Evolutionary conservation across 169 alveolate genomes (phyloP), one percentile per base, ranked within the genome.

Genomic region (Cryptosporidium baileyi): DNA sequence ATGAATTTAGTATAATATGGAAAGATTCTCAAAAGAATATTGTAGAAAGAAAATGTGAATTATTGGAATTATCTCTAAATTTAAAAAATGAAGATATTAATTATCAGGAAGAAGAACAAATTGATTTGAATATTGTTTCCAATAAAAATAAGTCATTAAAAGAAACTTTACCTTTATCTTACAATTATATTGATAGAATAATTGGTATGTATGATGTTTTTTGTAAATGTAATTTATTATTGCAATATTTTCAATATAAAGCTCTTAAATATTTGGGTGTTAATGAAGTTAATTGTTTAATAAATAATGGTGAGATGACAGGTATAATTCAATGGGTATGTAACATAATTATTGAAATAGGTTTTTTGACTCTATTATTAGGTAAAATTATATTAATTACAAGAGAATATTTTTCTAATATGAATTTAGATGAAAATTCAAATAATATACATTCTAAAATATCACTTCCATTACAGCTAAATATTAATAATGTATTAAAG

Each of bases 301-400:
- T 17, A 17, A 38, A 24, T 13, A 30, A 38, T 49, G 67, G 74
- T 24, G 67, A 74, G 19, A 32, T 19, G 32, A 28, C 60, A 19
- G 85, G 85, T 32, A 57, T 57, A 13, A 74, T 74, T 11, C 65
- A 74, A 8, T 74, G 85, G 85, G 67, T 74, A 7, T 74, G 85
- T 43, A 51, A 40, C 11, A 32, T 74, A 9, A 34, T 47, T 2
- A 19, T 74, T 22, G 74, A 74, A 54, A 24, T 74, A 13, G 63
- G 74, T 5, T 34, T 36, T 38, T 30, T 74, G 22, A 28, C 54
- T 9, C 11, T 74, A 22, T 28, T 28, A 3, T 28, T 54, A n/a
- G 85, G 85, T 28, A 17, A 60, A 1, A 2, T 74, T 8, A 74
- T 74, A 19, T 11, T 26, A 47, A 36, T 7, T 3, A 47, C 30